phyloP scores from a whole-genome alignment of 2,329 filamentous ascomycete species.

The Colletotrichum acutatum region DNA sequence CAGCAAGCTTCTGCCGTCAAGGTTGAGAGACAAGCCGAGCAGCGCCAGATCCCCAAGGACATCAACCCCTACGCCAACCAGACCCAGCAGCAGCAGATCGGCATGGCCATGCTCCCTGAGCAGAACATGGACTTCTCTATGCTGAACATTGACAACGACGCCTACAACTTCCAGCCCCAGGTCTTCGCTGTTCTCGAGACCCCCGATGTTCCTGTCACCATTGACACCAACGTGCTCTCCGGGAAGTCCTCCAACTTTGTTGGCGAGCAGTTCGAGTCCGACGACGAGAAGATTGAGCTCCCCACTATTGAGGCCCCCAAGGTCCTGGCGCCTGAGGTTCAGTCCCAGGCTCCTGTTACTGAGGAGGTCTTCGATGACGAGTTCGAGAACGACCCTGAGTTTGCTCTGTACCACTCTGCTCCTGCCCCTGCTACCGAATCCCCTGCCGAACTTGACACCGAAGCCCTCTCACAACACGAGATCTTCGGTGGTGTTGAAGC shows the following conservation, averaged over 20 bases:
- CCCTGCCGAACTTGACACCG: constrained; percentile 54
- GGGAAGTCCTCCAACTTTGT: constrained; percentile 74
- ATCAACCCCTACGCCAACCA: constrained; percentile 69
- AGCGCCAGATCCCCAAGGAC: constrained; percentile 69
- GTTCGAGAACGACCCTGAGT: constrained; percentile 72
- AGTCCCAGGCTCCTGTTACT: constrained; percentile 39
- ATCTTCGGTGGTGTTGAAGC: constrained; percentile 66
- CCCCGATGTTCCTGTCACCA: constrained; percentile 69
- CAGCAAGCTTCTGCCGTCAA: constrained; percentile 50
- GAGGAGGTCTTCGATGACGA: constrained; percentile 58
- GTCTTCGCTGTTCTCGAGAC: constrained; percentile 80
- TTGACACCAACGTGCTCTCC: constrained; percentile 73
- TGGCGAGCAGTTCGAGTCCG: constrained; percentile 54
- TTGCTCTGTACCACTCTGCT: constrained; percentile 67
- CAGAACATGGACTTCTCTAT: constrained; percentile 79
- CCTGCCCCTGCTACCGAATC: constrained; percentile 41
- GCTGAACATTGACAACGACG: constrained; percentile 67
- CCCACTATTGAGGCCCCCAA: constrained; percentile 63
- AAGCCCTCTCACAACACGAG: constrained; percentile 51
- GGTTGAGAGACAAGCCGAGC: constrained; percentile 37
- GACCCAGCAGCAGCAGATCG: constrained; percentile 73
- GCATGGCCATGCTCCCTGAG: constrained; percentile 87
- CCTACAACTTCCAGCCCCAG: constrained; percentile 73
- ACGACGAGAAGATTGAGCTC: constrained; percentile 67
- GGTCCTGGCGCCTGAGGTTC: constrained; percentile 43